These are phyloP conservation scores for Penicillium manginii DNA, from an alignment of 495 filamentous ascomycete genomes.

Conservation along the genomic window DNA sequence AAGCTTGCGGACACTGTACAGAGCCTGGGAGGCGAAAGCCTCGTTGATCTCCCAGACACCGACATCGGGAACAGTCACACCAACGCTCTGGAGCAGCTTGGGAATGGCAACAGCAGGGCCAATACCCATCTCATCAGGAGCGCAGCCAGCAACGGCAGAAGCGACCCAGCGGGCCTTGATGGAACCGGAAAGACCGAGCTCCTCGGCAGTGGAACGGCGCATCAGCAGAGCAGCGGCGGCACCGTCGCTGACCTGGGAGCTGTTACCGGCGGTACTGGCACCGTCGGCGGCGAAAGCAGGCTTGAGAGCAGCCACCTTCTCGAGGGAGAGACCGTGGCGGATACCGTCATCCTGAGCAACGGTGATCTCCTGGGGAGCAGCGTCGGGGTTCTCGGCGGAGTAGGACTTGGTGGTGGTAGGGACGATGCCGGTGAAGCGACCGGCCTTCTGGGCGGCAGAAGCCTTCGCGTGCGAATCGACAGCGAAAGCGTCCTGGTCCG, in stretches of 20 bases:
- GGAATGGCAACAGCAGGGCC: constrained; percentile 87
- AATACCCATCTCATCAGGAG: constrained; percentile 91
- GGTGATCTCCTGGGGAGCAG: constrained; percentile 60
- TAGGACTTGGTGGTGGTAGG: constrained; percentile 66
- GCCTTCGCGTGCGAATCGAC: constrained; percentile 74
- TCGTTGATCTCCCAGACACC: constrained; percentile 97
- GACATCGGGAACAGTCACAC: constrained; percentile 68
- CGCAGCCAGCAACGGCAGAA: constrained; percentile 72
- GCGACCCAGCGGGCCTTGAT: constrained; percentile 83
- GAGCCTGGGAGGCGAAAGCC: constrained; percentile 87
- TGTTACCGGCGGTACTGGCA: constrained; percentile 83
- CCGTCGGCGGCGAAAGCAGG: constrained; percentile 79
- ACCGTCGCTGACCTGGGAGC: constrained; percentile 83
- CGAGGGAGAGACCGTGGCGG: constrained; percentile 62
- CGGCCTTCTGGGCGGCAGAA: constrained; percentile 64
- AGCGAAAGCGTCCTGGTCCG: constrained; percentile 83
- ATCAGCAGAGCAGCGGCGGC: constrained; percentile 82
- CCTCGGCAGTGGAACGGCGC: constrained; percentile 78
- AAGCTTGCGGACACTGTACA: constrained; percentile 77
- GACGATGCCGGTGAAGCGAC: constrained; percentile 80
- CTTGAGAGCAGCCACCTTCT: constrained; percentile 77
- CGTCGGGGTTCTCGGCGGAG: constrained; percentile 60
- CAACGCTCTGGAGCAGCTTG: constrained; percentile 68
- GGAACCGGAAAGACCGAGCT: constrained; percentile 65
- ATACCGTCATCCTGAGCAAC: constrained; percentile 84